Evolutionary conservation across 495 filamentous ascomycete species (phyloP), one percentile per base, ranked within the genome.

Genomic region (Pyronema omphalodes): DNA sequence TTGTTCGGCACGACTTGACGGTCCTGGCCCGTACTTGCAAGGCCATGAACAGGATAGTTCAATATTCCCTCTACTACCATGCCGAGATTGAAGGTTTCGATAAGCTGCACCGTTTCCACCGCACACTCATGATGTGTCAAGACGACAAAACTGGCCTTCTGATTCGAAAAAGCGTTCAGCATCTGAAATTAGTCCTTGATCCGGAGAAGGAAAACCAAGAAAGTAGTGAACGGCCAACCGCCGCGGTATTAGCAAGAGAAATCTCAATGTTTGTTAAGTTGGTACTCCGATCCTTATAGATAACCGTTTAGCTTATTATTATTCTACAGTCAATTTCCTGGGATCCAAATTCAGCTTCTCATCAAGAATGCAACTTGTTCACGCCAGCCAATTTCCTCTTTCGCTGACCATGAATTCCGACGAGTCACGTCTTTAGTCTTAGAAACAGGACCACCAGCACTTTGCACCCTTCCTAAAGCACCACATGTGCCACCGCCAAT

Each of bases 1-100:
- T 69, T 44, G 52, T 56, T 19, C 61, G 60, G 18, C 23, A 49
- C 14, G 59, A 59, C 47, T 51, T 67, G 11, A 58, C 67, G 9
- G 48, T 43, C 11, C 61, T 69, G 7, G 62, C 65, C 37, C 55
- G 56, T n/a, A 60, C 65, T 29, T 59, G 54, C 11, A 69, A 62
- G 53, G 55, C 60, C 7, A 49, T 67, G 23, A 70, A 69, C 39
- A 55, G 54, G 48, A 63, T 62, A 17, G 55, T 69, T 23, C 68
- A 69, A 54, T 57, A 61, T 17, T 65, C 68, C 46, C 59, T 69
- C 4, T 69, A 69, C 39, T 60, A 62, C 7, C 65, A 64, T 58
- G 59, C 63, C 35, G 52, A 52, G 29, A 51, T 69, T 19, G 56
- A 40, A 37, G 59, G 60, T 7, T 69, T 57, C 45, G 47, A 64